These are phyloP conservation scores for Flueggea neowawraea DNA, from an alignment of 441 rosid genomes.

Conservation along the genomic window DNA sequence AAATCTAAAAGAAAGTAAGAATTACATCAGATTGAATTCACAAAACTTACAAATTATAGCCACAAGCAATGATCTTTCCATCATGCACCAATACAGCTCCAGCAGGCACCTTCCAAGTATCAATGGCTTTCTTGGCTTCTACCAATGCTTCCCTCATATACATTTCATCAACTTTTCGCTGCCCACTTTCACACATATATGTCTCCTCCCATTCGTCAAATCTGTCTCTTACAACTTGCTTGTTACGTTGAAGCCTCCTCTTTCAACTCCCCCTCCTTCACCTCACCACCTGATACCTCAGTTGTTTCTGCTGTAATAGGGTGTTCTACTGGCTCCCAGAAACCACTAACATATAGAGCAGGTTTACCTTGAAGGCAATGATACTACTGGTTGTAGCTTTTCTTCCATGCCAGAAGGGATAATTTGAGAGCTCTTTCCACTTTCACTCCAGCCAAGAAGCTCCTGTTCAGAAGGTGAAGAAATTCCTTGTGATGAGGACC, in stretches of 20 bases:
- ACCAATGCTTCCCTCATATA: constrained; percentile 93
- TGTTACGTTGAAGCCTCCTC: constrained; percentile 67
- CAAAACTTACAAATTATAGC: constrained; percentile 80
- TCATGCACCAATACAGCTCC: constrained; percentile 92
- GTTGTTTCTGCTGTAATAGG: constrained; percentile 30
- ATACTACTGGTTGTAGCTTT: constrained; percentile 29
- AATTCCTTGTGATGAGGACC: constrained; percentile 33
- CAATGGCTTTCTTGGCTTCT: constrained; percentile 96
- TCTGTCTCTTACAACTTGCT: constrained; percentile 69
- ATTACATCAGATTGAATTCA: constrained; percentile 10
- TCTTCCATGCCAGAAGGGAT: constrained; percentile 30
- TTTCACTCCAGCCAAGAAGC: constrained; percentile 28
- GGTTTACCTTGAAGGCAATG: constrained; percentile 37
- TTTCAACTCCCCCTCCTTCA: constrained; percentile 40
- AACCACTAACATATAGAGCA: constrained; percentile 32
- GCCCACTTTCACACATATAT: constrained; percentile 61
- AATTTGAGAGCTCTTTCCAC: constrained; percentile 31
- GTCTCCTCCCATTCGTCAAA: constrained; percentile 99
- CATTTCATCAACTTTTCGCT: constrained; percentile 69
- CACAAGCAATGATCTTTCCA: constrained; percentile 93
- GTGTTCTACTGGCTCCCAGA: constrained; percentile 38
- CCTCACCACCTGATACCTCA: constrained; percentile 35
- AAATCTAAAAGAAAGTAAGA: constrained; percentile 12
- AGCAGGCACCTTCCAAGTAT: constrained; percentile 98
- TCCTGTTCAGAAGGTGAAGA: constrained; percentile 40